Percentiles rank a stretch among this genome's conserved stretches.
Conservation (phyloP, 2,329 filamentous ascomycete genomes). For the Penicillium sp. region DNA sequence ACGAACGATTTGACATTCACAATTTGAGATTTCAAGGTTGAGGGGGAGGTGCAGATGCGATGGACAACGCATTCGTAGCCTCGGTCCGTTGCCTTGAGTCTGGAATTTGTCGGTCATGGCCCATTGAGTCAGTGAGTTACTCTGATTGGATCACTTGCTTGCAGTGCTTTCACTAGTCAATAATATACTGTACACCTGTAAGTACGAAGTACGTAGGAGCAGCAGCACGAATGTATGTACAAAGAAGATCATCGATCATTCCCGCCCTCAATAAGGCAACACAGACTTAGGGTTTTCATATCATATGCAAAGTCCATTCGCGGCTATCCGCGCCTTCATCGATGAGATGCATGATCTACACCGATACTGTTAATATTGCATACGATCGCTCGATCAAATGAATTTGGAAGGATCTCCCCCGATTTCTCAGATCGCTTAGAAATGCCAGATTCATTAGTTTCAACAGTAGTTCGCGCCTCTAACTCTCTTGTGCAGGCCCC, state of each 20-base stretch:
- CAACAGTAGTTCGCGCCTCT: conserved; percentile 5
- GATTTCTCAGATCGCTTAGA: not conserved
- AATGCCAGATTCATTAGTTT: conserved; percentile 2
- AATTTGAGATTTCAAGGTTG: not conserved
- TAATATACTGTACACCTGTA: not conserved
- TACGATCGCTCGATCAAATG: not conserved
- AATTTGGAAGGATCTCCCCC: not conserved
- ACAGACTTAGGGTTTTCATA: not conserved
- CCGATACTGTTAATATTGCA: not conserved
- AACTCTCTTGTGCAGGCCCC: not conserved
- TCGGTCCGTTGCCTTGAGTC: too few species aligned
- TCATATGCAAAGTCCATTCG: not conserved
- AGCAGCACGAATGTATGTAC: not conserved
- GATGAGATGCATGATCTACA: not conserved
- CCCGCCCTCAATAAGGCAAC: not conserved
- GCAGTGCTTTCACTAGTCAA: not conserved
- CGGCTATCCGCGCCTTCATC: not conserved
- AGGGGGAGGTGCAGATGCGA: too few species aligned
- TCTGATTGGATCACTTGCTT: not conserved
- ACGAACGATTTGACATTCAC: not conserved
- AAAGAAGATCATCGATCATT: not conserved
- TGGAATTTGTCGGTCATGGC: too few species aligned
- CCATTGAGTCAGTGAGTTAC: too few species aligned
- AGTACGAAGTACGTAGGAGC: not conserved
- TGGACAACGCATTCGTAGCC: too few species aligned